phyloP scores from a whole-genome alignment of 331 rosid genomes.

The Saraca asoca region DNA sequence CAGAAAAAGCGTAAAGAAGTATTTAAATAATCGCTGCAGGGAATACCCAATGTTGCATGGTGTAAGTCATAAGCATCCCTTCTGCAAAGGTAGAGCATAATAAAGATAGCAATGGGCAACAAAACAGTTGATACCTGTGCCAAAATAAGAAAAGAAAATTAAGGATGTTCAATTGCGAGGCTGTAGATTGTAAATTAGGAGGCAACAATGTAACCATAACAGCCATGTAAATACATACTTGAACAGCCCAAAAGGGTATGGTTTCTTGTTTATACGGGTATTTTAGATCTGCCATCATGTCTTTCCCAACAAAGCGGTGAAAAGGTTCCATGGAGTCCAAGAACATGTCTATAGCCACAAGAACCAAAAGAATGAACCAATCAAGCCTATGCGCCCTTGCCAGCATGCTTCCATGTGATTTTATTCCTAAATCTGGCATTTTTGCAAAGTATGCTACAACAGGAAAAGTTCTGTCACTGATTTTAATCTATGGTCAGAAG shows the following conservation, averaged over 20 bases:
- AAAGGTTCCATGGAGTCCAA: conserved; percentile 51
- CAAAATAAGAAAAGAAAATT: background rate
- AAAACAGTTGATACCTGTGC: conserved; percentile 45
- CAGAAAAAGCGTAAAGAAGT: background rate
- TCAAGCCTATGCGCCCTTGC: conserved; percentile 48
- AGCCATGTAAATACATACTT: conserved; percentile 36
- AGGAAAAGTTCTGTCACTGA: background rate
- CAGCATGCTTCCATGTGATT: conserved; percentile 51
- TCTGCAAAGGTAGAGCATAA: conserved; percentile 41
- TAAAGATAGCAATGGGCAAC: conserved; percentile 43
- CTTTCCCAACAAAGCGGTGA: conserved; percentile 61
- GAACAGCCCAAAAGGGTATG: conserved; percentile 59
- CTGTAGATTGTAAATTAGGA: background rate
- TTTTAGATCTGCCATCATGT: conserved; percentile 54
- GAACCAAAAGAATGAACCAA: conserved; percentile 54
- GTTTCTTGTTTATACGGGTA: conserved; percentile 52
- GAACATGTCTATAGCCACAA: conserved; percentile 34
- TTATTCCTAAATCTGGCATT: conserved; percentile 52
- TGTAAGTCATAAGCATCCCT: conserved; percentile 58
- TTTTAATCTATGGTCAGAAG: background rate
- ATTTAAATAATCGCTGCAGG: background rate
- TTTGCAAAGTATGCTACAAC: conserved; percentile 16
- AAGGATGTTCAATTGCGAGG: background rate
- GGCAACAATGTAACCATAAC: background rate
- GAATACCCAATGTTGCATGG: conserved; percentile 51